Evolutionary conservation across 495 filamentous ascomycete species (phyloP).

Genomic region (Apiosordaria backusii): DNA sequence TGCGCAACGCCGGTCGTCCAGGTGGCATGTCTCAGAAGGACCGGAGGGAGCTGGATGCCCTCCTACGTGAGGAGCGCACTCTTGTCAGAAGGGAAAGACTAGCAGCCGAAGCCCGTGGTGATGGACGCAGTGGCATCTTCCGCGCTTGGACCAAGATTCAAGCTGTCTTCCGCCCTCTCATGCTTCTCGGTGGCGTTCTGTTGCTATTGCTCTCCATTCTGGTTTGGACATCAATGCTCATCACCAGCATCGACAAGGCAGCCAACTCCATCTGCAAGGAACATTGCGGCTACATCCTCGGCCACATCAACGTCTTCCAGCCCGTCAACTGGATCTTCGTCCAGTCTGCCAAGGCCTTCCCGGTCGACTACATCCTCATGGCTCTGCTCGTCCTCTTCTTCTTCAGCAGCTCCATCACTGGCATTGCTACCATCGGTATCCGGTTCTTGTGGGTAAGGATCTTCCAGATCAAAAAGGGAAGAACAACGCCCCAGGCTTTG

Average conservation of each 20-base stretch:
- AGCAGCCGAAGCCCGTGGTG: slow-evolving; percentile 72
- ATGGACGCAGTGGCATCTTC: slow-evolving; percentile 65
- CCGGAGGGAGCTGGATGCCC: slow-evolving; percentile 77
- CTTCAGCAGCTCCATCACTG: slow-evolving; percentile 80
- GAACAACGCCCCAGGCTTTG: slow-evolving; percentile 89
- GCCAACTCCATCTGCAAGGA: slow-evolving; percentile 89
- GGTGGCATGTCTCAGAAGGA: slow-evolving; percentile 78
- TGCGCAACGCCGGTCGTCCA: slow-evolving; percentile 72
- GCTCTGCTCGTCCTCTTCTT: slow-evolving; percentile 76
- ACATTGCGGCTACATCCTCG: slow-evolving; percentile 91
- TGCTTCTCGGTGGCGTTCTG: slow-evolving; percentile 78
- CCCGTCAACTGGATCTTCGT: slow-evolving; percentile 91
- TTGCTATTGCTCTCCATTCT: slow-evolving; percentile 66
- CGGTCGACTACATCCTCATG: slow-evolving; percentile 88
- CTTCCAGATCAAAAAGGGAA: slow-evolving; percentile 83
- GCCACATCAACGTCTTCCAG: slow-evolving; percentile 87
- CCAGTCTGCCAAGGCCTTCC: slow-evolving; percentile 76
- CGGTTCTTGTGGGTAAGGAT: slow-evolving; percentile 91
- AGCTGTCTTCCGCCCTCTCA: slow-evolving; percentile 74
- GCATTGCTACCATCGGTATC: slow-evolving; percentile 82
- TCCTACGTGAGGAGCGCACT: slow-evolving; percentile 86
- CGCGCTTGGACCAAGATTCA: slow-evolving; percentile 71
- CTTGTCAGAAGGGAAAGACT: slow-evolving; percentile 85
- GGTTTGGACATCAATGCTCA: slow-evolving; percentile 86
- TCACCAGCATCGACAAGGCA: slow-evolving; percentile 93